Evolutionary conservation across 805 yeast genomes (phyloP), one percentile per base, ranked within the genome.

Genomic region (Yarrowia sp.): DNA sequence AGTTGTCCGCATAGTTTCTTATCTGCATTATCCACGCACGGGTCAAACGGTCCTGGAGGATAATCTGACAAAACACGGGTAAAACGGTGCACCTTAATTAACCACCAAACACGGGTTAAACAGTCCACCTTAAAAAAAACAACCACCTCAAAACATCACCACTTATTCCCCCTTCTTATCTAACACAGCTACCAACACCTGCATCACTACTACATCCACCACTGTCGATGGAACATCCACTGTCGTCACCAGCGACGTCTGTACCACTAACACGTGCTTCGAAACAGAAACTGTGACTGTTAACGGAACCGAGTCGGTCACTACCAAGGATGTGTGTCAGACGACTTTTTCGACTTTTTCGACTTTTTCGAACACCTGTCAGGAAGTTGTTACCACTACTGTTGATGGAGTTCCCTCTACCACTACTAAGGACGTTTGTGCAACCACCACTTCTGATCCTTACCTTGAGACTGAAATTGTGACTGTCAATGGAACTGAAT

Each of bases 111-210:
- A 24, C 30, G 30, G 30, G 30, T 7, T 5, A 24, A 24, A 24
- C 30, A 24, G 30, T 24, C 30, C 30, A 24, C 30, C 30, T 24
- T 24, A 24, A 24, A 24, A 24, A 24, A 24, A 4, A 24, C 30
- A n/a, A 24, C 30, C 3, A 24, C 30, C 30, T 24, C 6, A 24
- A n/a, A n/a, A 24, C 30, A 24, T 4, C 30, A 4, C 30, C 30
- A 24, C 30, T 24, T 3, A 12, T 42, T 42, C 44, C 44, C 47
- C 9, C 19, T 6, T 10, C 24, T 6, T 10, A 19, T 15, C 47
- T 43, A 43, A 43, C 47, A 17, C 47, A 43, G 47, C 47, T 43
- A 9, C 47, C 38, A 12, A 36, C 47, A 9, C 30, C 24, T 43
- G 24, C 14, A 15, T 40, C 30, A 20, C 34, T 46, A 15, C 14